Evolutionary conservation across 139 green algal genomes (phyloP).

Genomic region (Tetradesmus lagerheimii): DNA sequence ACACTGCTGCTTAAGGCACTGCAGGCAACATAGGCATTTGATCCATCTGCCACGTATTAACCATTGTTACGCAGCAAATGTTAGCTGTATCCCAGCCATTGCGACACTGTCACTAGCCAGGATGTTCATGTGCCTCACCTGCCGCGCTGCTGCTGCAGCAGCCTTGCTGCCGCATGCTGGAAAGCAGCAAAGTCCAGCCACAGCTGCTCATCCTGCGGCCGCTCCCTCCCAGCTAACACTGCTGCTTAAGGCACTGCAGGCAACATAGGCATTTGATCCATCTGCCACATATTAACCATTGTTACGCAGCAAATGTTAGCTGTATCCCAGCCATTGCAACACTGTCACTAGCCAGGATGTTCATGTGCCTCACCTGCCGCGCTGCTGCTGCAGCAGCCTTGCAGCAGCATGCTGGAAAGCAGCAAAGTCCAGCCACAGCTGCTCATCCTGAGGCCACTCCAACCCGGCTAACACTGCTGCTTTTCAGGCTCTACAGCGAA

Average conservation of each 20-base stretch:
- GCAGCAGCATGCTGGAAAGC: constrained; percentile 78
- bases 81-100: no score
- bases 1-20: constrained; percentile 36
- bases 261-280: no score
- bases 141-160: constrained; percentile 39
- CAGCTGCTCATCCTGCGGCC: constrained; percentile 59
- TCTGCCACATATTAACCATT: no score
- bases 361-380: not conserved
- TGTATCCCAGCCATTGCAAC: no score
- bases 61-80: no score
- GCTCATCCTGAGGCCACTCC: constrained; percentile 66
- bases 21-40: no score
- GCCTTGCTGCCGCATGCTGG: constrained; percentile 21
- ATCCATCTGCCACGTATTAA: no score
- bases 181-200: constrained; percentile 91
- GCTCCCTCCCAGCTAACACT: not conserved
- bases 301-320: no score
- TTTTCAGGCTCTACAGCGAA: no score
- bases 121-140: no score
- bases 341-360: no score
- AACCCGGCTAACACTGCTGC: constrained; percentile 18
- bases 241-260: constrained; percentile 46
- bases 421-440: constrained; percentile 90
- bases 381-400: constrained; percentile 47
- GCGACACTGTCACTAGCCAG: no score